Evolutionary conservation across 257 asterid genomes (phyloP).

Genomic region (Solanum etuberosum): DNA sequence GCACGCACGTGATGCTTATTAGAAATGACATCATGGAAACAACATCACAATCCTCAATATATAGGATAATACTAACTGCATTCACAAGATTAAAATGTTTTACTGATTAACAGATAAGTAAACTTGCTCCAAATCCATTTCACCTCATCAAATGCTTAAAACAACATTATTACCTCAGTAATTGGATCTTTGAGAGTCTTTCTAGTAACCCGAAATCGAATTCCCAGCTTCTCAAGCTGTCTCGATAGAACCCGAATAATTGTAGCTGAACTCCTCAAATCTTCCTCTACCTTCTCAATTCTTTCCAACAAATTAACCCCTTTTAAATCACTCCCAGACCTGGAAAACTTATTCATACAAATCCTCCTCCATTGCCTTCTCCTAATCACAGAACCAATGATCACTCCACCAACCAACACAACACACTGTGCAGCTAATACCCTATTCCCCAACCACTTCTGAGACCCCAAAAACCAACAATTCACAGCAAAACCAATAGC

Average conservation of each 20-base stretch:
- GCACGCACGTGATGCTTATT: background rate
- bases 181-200: constrained; percentile 73
- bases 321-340: constrained; percentile 7
- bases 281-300: constrained; percentile 78
- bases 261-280: constrained; percentile 43
- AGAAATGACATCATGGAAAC: background rate
- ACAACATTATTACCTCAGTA: constrained; percentile 34
- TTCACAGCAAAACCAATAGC: constrained; percentile 36
- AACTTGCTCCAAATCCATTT: background rate
- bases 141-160: background rate
- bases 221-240: constrained; percentile 82
- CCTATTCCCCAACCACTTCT: constrained; percentile 33
- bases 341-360: constrained; percentile 32
- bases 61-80: background rate
- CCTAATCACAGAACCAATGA: constrained; percentile 63
- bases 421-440: constrained; percentile 57
- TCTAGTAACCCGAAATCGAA: constrained; percentile 57
- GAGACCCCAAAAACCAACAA: constrained; percentile 14
- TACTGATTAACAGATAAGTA: background rate
- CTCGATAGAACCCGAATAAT: constrained; percentile 56
- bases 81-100: background rate
- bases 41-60: background rate
- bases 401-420: constrained; percentile 42
- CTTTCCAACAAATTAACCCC: constrained; percentile 53
- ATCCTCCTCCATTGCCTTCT: constrained; percentile 80